These are phyloP conservation scores for Hansenula sp. DNA, from an alignment of 1,139 yeast species.

Conservation along the genomic window DNA sequence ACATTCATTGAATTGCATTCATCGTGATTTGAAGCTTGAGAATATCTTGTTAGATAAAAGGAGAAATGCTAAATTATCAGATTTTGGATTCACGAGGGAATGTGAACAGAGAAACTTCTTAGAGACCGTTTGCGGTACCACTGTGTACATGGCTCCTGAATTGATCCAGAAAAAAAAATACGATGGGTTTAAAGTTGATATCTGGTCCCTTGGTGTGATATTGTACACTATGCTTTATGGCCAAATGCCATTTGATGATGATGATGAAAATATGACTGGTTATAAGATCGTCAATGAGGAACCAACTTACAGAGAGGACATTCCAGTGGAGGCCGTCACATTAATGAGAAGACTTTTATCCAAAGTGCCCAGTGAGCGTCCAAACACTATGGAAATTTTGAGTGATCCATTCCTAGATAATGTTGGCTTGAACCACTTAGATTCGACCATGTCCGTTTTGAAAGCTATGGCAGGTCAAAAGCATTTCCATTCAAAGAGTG, in stretches of 20 bases:
- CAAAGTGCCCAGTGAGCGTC: conserved; percentile 67
- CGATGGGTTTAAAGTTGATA: conserved; percentile 79
- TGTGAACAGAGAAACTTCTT: conserved; percentile 53
- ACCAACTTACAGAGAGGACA: conserved; percentile 49
- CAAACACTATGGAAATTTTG: conserved; percentile 57
- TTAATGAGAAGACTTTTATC: conserved; percentile 52
- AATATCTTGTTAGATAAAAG: conserved; percentile 74
- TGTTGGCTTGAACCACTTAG: conserved; percentile 39
- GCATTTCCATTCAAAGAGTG: conserved; percentile 58
- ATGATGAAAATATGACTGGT: conserved; percentile 60
- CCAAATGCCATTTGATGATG: conserved; percentile 87
- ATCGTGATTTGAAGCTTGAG: conserved; percentile 86
- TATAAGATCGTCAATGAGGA: conserved; percentile 59
- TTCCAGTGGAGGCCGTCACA: conserved; percentile 45
- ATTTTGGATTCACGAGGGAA: conserved; percentile 93
- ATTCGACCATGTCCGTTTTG: conserved; percentile 37
- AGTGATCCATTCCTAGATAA: conserved; percentile 58
- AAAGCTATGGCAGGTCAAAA: conserved; percentile 35
- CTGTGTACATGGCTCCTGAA: conserved; percentile 97
- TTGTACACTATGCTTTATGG: conserved; percentile 86
- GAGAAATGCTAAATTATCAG: conserved; percentile 72
- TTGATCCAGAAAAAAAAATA: conserved; percentile 64
- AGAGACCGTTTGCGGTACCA: conserved; percentile 90
- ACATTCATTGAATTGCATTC: conserved; percentile 79
- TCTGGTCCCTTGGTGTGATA: conserved; percentile 94